Base-by-base conservation (phyloP, 768 basidiomycete genomes). In the Pisolithus microcarpus region DNA sequence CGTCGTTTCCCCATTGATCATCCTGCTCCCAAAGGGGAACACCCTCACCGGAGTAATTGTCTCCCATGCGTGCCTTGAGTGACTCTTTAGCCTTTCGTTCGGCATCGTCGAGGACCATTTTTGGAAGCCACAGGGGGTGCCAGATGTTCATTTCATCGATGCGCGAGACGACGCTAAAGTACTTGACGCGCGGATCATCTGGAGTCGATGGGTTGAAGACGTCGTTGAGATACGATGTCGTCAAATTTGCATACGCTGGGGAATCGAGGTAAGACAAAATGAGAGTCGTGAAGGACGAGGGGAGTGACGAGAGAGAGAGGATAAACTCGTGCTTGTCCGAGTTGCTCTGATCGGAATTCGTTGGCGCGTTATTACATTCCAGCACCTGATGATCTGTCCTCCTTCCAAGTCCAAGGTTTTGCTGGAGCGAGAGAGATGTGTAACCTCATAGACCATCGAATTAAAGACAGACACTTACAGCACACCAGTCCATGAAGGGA, bases 401-500 rank as follows among this genome's bases (percentile, higher is more conserved):
- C 59, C 81, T 82, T 1, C 96, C 96, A 31, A 99, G 81, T 7
- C 96, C 96, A 57, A 99, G 88, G 59, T 95, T 87, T 42, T 87
- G 87, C 86, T 91, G 57, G 7, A 42, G 43, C 52, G 47, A 38
- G 46, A 37, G 44, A 65, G 53, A n/a, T n/a, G 52, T 57, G 51
- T 38, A 52, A 52, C 43, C 16, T 43, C 23, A 47, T 55, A 43
- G 7, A 1, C 36, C 53, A 8, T 46, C 52, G 44, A 50, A 50
- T 53, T 36, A 46, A 24, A 48, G 5, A 36, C 36, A 26, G 38
- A 43, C 31, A 77, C 86, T 61, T 61, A 89, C 90, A 45, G 81
- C 77, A 71, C 95, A 98, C 96, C 96, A 99, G 65, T 96, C 91
- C 96, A 99, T 99, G 68, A 99, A 98, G 1, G 95, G 93, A 58